A percentile compares a stretch with the other conserved stretches of the same genome.
Conservation (phyloP, 148 eudicot species). For the Heliosperma pusillum region DNA sequence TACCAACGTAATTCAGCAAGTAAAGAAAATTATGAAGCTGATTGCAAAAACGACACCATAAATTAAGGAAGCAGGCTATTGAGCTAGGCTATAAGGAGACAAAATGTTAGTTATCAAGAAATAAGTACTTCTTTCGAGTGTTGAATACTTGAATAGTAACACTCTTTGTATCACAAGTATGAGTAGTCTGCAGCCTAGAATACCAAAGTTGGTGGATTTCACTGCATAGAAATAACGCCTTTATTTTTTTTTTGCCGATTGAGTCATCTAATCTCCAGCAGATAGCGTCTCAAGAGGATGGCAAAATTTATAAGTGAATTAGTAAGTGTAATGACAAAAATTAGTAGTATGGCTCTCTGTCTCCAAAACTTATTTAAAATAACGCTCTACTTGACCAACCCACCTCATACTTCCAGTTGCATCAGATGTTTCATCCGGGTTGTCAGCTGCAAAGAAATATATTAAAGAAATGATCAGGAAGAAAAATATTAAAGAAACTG, state of each 20-base stretch:
- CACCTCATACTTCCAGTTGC: conserved; percentile 37
- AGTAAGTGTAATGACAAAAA: not conserved
- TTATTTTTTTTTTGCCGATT: not conserved
- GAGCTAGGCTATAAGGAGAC: not conserved
- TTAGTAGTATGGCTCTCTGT: not conserved
- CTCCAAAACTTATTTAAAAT: not conserved
- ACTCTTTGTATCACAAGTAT: no score
- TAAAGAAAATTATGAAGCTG: not conserved
- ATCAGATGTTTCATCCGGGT: conserved; percentile 40
- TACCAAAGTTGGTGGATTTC: not conserved
- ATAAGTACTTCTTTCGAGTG: not conserved
- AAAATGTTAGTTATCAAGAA: not conserved
- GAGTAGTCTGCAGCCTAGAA: no score
- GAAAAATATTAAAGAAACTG: conserved; percentile 8
- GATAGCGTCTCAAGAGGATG: not conserved
- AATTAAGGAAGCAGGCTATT: not conserved
- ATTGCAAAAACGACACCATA: not conserved
- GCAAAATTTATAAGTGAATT: not conserved
- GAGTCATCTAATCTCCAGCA: not conserved
- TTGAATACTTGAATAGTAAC: not conserved
- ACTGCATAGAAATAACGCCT: not conserved
- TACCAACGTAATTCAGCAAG: not conserved
- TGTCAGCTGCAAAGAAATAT: conserved; percentile 34
- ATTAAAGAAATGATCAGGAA: conserved; percentile 1
- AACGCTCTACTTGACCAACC: conserved; percentile 14